Percentiles rank a stretch among this genome's conserved stretches.
These are phyloP conservation scores for Staphylotrichum tortipilum DNA, from an alignment of 495 filamentous ascomycete species.

Conservation along the genomic window DNA sequence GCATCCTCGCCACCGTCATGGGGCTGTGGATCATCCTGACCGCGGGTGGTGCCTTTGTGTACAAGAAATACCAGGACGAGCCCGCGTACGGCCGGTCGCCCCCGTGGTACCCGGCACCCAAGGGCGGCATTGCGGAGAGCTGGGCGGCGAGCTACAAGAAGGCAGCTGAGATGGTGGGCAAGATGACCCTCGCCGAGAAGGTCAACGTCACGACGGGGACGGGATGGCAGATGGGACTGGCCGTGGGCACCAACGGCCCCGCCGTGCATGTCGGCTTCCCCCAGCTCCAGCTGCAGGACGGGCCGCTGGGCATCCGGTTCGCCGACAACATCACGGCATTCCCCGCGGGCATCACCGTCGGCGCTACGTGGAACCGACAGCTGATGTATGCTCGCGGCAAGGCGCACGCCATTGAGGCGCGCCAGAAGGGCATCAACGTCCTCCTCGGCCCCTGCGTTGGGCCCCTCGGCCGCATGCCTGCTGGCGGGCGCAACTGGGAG, in stretches of 20 bases:
- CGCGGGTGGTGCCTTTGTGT: constrained; percentile 32
- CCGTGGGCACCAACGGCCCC: constrained; percentile 81
- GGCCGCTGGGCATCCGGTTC: constrained; percentile 56
- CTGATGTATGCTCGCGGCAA: constrained; percentile 62
- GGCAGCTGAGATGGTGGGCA: constrained; percentile 64
- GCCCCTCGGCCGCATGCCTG: constrained; percentile 59
- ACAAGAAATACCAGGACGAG: constrained; percentile 33
- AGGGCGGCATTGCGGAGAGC: constrained; percentile 59
- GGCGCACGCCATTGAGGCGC: constrained; percentile 59
- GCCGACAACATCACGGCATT: constrained; percentile 60
- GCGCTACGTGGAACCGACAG: constrained; percentile 53
- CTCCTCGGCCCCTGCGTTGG: constrained; percentile 62
- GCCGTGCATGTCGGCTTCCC: constrained; percentile 69
- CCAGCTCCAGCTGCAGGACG: constrained; percentile 81
- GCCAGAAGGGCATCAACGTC: constrained; percentile 64
- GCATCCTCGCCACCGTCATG: constrained; percentile 17
- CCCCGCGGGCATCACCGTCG: constrained; percentile 57
- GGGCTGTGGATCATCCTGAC: constrained; percentile 28
- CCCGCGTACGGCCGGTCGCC: constrained; percentile 49
- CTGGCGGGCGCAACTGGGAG: constrained; percentile 72
- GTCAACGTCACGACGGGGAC: constrained; percentile 91
- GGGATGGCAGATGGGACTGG: constrained; percentile 83
- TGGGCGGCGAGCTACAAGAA: constrained; percentile 81
- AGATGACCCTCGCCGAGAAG: constrained; percentile 85
- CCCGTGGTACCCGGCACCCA: constrained; percentile 78